phyloP scores from a whole-genome alignment of 2,329 filamentous ascomycete genomes.

The Curvularia verruculosa region DNA sequence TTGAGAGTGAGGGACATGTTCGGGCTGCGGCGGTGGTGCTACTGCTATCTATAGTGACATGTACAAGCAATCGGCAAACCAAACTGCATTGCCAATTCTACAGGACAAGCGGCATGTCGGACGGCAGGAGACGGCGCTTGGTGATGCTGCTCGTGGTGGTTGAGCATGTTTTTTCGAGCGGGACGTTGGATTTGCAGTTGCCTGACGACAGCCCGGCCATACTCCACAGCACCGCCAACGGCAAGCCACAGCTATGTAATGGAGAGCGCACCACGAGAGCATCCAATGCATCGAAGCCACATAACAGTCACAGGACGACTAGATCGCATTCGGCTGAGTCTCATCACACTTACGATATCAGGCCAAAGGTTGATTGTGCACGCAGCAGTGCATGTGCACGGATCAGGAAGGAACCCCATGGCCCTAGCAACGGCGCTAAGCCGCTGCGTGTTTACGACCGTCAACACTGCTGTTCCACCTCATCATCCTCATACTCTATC shows the following conservation, averaged over 20 bases:
- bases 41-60: constrained; percentile 2
- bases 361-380: constrained; percentile 10
- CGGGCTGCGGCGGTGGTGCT: constrained; percentile 18
- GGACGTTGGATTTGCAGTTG: constrained; percentile 26
- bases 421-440: constrained; percentile 20
- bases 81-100: constrained; percentile 14
- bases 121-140: neutral
- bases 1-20: constrained; percentile 70
- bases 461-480: constrained; percentile 33
- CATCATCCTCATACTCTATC: constrained; percentile 34
- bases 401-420: constrained; percentile 11
- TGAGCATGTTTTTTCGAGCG: constrained; percentile 2
- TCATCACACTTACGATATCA: neutral
- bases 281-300: constrained; percentile 6
- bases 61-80: constrained; percentile 9
- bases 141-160: constrained; percentile 3
- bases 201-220: constrained; percentile 30
- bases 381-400: constrained; percentile 11
- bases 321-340: constrained; percentile 4
- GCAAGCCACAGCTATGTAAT: constrained; percentile 7
- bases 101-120: neutral
- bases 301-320: constrained; percentile 5
- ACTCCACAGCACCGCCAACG: constrained; percentile 25
- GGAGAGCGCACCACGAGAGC: constrained; percentile 1
- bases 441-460: constrained; percentile 18